Base-by-base conservation (phyloP, 139 green algal genomes). In the Micractinium conductrix region DNA sequence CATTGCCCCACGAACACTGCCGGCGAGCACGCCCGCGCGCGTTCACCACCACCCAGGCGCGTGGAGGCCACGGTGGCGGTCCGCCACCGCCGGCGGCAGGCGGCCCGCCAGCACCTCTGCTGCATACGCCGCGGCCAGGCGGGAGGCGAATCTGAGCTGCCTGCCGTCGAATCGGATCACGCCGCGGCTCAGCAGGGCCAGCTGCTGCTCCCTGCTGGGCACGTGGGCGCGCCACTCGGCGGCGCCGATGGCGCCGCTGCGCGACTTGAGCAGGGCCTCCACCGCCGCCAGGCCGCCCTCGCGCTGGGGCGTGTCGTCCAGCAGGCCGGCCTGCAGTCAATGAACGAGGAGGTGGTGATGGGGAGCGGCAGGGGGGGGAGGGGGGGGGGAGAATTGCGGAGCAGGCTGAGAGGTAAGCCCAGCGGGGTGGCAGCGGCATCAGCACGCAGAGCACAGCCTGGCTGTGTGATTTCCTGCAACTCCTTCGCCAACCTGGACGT, bases 261-360 rank as follows among this genome's bases (percentile, higher is more conserved):
- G 62, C 53, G 45, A 79, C 33, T 43, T 42, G 37, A 85, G 80
- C 50, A 85, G 70, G 1, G 80, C 80, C 28, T 85, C 69, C 3
- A 85, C 24, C 26, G 67, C 79, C 33, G 19, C 37, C 53, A 88
- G 43, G 14, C 85, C 85, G 16, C 80, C 69, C 55, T 88, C 74
- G 8, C 69, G 85, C 43, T 88, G 85, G 26, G 85, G 78, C 14
- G 79, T 82, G 12, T 71, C 17, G 44, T 89, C 86, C 28, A 90
- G 74, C 63, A 90, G 60, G 16, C 86, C 86, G 26, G 74, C 74
- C 28, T 84, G 69, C 38, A 33, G 28, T 65, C 48, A 78, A 58
- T n/a, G n/a, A n/a, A n/a, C n/a, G n/a, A n/a, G n/a, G n/a, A n/a
- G 44, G 16, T 43, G 48, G 48, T 69, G 24, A 69, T 21, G 28